A percentile compares a stretch with the other conserved stretches of the same genome.
Conservation (phyloP, 495 filamentous ascomycete species). For the Tuber melanosporum region DNA sequence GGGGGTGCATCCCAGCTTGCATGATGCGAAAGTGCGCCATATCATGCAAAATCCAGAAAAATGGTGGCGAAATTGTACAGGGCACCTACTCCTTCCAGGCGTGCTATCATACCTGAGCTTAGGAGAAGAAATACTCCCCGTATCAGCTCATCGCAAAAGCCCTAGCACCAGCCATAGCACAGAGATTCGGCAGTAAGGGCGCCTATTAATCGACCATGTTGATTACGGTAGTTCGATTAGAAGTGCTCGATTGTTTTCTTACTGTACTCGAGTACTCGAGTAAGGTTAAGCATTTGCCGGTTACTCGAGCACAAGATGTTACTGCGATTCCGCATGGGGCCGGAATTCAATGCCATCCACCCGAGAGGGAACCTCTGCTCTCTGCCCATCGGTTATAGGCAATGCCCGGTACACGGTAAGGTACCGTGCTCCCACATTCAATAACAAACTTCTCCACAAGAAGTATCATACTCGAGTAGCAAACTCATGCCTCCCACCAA, state of each 20-base stretch:
- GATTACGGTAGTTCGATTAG: not conserved
- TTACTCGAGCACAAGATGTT: not conserved
- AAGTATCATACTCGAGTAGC: not conserved
- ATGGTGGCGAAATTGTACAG: not conserved
- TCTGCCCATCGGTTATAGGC: not conserved
- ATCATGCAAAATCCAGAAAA: not conserved
- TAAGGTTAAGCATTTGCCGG: not conserved
- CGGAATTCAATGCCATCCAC: not conserved
- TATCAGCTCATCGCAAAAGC: not conserved
- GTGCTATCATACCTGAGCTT: not conserved
- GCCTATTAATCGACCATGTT: not conserved
- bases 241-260: not conserved
- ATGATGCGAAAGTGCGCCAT: not conserved
- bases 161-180: not conserved
- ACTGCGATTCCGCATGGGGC: not conserved
- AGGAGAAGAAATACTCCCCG: not conserved
- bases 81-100: not conserved
- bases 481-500: not conserved
- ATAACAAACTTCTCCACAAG: not conserved
- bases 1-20: not conserved
- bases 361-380: not conserved
- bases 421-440: not conserved
- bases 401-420: not conserved
- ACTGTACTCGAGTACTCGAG: not conserved
- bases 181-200: not conserved